Evolutionary conservation across 768 basidiomycete species (phyloP), one percentile per base, ranked within the genome.

Genomic region (Chalciporus chontae): DNA sequence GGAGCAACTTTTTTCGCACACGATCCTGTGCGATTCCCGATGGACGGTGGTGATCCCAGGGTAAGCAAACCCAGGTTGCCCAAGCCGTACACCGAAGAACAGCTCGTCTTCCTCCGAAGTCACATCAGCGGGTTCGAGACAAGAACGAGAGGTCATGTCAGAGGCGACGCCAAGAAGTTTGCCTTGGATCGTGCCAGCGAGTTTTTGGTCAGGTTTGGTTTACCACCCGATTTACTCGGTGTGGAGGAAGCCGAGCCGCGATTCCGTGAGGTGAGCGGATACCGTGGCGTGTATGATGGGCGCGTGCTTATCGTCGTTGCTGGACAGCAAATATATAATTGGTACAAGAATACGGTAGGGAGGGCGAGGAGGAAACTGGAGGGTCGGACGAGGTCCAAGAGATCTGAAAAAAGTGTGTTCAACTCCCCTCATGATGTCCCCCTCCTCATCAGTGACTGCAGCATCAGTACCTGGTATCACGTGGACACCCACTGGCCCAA

Each of bases 261-360:
- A 49, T 84, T 83, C 63, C 78, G 77, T 56, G 83, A 84, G 77
- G 82, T 79, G 59, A 34, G 68, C 34, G n/a, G n/a, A n/a, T n/a
- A n/a, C n/a, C n/a, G n/a, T n/a, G 27, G 27, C 11, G 27, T 29
- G 27, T 3, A 8, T n/a, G 29, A 31, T 11, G 31, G 31, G 10
- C 31, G 11, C 29, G 31, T 31, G 31, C 31, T 31, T 11, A 31
- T 31, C 31, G 31, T 31, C 13, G 31, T n/a, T 31, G 7, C 26
- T 31, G 34, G 15, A 15, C 32, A 83, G 81, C 81, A 83, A 77
- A 81, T 84, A 50, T 84, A 84, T 70, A 84, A 83, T 57, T 85
- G 83, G 83, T 84, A 81, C 69, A 84, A 84, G 69, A 84, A 84
- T 63, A 83, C 83, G 15, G 77, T 81, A 47, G 83, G 82, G 6